Evolutionary conservation across 257 asterid genomes (phyloP).

Genomic region (Linaria vulgaris): DNA sequence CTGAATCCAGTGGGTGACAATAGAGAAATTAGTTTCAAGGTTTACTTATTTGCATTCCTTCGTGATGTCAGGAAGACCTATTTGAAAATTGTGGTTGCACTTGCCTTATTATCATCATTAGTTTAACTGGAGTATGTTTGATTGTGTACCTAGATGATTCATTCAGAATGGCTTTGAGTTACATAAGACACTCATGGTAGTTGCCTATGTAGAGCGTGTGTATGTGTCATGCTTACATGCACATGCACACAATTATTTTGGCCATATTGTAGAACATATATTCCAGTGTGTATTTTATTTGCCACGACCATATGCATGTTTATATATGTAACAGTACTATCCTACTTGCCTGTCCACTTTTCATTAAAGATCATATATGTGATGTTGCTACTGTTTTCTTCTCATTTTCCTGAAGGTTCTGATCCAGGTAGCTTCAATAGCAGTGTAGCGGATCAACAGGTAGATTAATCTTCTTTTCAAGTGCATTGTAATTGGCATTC

Average conservation of each 20-base stretch:
- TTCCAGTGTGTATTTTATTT: background rate
- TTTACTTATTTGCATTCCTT: background rate
- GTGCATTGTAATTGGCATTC: background rate
- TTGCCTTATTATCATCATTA: background rate
- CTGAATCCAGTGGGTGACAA: background rate
- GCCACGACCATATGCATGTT: background rate
- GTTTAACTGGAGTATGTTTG: background rate
- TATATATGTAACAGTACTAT: background rate
- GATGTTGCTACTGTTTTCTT: slow-evolving; percentile 29
- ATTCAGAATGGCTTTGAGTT: no score
- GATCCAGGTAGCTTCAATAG: slow-evolving; percentile 83
- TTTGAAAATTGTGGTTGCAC: background rate
- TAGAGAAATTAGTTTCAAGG: background rate
- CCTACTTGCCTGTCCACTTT: background rate
- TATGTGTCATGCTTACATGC: background rate
- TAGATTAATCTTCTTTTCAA: slow-evolving; percentile 28
- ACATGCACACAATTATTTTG: background rate
- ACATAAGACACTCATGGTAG: background rate
- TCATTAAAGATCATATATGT: background rate
- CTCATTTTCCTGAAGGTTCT: slow-evolving; percentile 48
- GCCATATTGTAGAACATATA: background rate
- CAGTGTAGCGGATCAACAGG: slow-evolving; percentile 89
- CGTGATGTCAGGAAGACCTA: background rate
- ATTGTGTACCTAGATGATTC: background rate
- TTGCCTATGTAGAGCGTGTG: background rate